Conservation (phyloP, 2,329 filamentous ascomycete species). For the Corinectria fuckeliana region DNA sequence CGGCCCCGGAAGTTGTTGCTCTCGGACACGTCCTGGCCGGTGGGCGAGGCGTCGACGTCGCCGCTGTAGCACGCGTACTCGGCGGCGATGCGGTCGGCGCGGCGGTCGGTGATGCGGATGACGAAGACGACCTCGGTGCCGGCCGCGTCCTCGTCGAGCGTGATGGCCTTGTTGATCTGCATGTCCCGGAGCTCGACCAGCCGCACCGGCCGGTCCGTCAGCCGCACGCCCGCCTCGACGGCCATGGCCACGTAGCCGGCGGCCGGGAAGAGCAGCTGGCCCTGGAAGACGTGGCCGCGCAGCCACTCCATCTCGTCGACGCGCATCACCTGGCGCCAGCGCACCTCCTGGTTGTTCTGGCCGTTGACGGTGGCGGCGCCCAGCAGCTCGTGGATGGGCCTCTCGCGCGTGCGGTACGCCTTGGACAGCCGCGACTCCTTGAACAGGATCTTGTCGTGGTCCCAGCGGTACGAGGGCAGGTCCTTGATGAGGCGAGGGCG, state of each 20-base stretch:
- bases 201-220: conserved; percentile 2
- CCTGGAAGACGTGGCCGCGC: conserved; percentile 43
- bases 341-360: conserved; percentile 18
- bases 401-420: conserved; percentile 38
- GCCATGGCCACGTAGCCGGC: conserved; percentile 48
- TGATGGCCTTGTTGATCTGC: conserved; percentile 22
- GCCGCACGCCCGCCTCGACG: conserved; percentile 36
- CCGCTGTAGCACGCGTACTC: background rate
- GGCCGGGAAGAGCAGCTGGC: conserved; percentile 47
- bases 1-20: background rate
- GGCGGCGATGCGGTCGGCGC: background rate
- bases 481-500: conserved; percentile 26
- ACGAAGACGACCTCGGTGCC: conserved; percentile 22
- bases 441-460: conserved; percentile 45
- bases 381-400: conserved; percentile 47
- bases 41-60: background rate
- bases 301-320: conserved; percentile 46
- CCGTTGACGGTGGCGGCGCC: conserved; percentile 29
- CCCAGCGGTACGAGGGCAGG: conserved; percentile 48
- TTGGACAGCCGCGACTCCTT: conserved; percentile 36
- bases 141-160: conserved; percentile 13
- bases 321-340: conserved; percentile 37
- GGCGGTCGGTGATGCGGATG: background rate
- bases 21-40: background rate
- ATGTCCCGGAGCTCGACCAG: conserved; percentile 13